Base-by-base conservation (phyloP, 352 stramenopile species). In the Thalassiosira hispida region DNA sequence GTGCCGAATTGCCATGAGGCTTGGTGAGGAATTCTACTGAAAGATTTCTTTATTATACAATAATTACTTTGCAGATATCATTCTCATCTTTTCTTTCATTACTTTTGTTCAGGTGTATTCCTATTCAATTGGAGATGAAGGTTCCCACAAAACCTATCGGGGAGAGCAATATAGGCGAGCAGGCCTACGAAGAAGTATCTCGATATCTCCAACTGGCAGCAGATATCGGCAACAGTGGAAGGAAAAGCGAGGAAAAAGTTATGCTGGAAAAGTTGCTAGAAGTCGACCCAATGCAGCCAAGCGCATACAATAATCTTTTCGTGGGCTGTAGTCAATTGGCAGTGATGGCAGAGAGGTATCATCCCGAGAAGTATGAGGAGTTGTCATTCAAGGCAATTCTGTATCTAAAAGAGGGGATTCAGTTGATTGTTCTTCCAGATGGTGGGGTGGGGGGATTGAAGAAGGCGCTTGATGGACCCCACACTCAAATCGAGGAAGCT, bases 221-320 rank as follows among this genome's bases (percentile, higher is more conserved):
- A 12, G 23, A 70, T 14, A 70, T 70, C 9, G 61, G 61, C 4
- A 52, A 59, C 35, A 57, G 44, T 23, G 61, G 61, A 55, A 56
- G 20, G 40, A 56, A 20, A 20, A 70, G 38, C 40, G 61, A 70
- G 20, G 61, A 70, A 55, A 9, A 23, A 8, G 61, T 33, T 8
- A 70, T 70, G 61, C 38, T 59, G 18, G 35, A 56, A 22, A 55
- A 70, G 16, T 42, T 70, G 8, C 8, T 70, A 5, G 5, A 42
- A 42, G 40, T 70, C 4, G 61, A 70, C 42, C 6, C 22, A 11
- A 35, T 2, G 9, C 61, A 70, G 40, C 61, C 61, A 25, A 31
- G n/a, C 1, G 61, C 40, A 3, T 70, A 57, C 20, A 7, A 44
- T 8, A 59, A 70, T 38, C 40, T 70, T 16, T 70, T 70, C 20